Base-by-base conservation (phyloP, 1,284 basidiomycete species). In the Baeospora myosura region DNA sequence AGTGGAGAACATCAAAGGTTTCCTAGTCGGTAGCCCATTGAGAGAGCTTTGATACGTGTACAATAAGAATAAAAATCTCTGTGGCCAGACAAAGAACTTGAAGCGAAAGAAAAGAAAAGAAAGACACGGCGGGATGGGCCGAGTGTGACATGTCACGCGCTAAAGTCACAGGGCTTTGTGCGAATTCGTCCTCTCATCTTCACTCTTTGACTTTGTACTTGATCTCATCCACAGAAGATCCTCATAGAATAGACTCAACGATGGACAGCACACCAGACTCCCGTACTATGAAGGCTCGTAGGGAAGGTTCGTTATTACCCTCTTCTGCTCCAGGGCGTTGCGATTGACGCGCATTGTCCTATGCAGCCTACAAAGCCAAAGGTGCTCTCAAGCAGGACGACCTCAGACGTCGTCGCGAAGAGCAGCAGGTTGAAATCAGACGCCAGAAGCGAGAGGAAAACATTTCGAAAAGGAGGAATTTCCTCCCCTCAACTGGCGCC, bases 341-440 rank as follows among this genome's bases (percentile, higher is more conserved):
- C 57, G 52, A 40, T 52, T 59, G 50, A 65, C 62, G 62, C 62
- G 61, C 59, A 52, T 54, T 46, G 45, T 54, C 41, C 40, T 38
- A 41, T 48, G 46, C 51, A 73, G 71, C 71, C 54, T 73, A 72
- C 61, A 73, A 92, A 74, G 84, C 78, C 66, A 91, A 90, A 64
- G 83, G 85, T 50, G 80, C 74, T 51, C 70, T 91, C 51, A 90
- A 89, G 63, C 33, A 34, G 18, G 33, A 34, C 18, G 33, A 34
- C 54, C 85, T 96, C 55, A 81, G 94, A 59, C 85, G 92, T 65
- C 83, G 93, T 62, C 81, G 93, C 49, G 93, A 97, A 64, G 93
- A 97, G 62, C 89, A 94, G 62, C 92, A 96, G 60, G 93, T 97
- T 45, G 94, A 97, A 73, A 96, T 97, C 72, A 78, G 93, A 60